Conservation (phyloP, 768 basidiomycete species). For the Calvatia gigantea region DNA sequence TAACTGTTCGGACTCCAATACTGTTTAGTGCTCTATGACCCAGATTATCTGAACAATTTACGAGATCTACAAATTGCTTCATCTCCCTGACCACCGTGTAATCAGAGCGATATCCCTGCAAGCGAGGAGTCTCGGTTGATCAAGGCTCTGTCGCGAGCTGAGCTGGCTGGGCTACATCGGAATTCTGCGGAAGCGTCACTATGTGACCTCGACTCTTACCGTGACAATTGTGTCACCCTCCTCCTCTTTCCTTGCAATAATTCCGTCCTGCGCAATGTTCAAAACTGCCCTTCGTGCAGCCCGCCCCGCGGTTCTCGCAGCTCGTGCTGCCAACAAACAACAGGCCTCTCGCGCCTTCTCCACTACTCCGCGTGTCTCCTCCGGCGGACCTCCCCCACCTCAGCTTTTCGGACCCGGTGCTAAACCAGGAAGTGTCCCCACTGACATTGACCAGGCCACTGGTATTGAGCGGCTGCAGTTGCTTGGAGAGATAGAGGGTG, state of each 20-base stretch:
- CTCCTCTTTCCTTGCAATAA: constrained; percentile 16
- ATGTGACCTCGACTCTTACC: constrained; percentile 16
- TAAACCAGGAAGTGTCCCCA: constrained; percentile 72
- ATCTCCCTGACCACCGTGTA: background rate
- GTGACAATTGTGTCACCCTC: constrained; percentile 20
- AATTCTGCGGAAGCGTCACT: constrained; percentile 27
- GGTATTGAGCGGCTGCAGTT: constrained; percentile 96
- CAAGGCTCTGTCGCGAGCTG: background rate
- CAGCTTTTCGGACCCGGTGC: constrained; percentile 69
- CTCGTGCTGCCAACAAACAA: constrained; percentile 33
- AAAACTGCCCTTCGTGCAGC: constrained; percentile 43
- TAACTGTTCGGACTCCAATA: background rate
- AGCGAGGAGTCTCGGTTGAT: background rate
- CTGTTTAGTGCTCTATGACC: background rate
- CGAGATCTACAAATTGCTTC: constrained; percentile 1
- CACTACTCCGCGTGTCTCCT: constrained; percentile 48
- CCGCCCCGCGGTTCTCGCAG: constrained; percentile 38
- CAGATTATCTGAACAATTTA: background rate
- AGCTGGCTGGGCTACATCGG: constrained; percentile 19
- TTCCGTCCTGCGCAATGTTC: constrained; percentile 31
- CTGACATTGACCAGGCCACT: constrained; percentile 88
- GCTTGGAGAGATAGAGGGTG: constrained; percentile 81
- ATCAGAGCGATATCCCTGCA: too few species aligned
- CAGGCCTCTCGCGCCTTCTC: constrained; percentile 55
- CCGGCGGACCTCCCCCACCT: constrained; percentile 57